These are phyloP conservation scores for Corylus americana DNA, from an alignment of 306 rosid genomes.

Conservation along the genomic window DNA sequence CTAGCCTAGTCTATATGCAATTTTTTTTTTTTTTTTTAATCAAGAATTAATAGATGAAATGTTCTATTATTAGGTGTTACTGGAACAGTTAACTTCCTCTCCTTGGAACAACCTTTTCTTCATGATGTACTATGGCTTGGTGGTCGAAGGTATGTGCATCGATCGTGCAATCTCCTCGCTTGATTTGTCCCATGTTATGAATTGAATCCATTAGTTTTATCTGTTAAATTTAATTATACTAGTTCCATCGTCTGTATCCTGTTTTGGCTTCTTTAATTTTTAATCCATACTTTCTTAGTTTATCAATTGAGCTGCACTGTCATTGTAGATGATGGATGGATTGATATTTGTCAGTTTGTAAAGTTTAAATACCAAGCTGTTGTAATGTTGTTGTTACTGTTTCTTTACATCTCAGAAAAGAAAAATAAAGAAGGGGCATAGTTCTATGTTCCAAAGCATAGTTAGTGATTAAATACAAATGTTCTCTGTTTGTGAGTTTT, in stretches of 20 bases:
- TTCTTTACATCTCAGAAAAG: neutral
- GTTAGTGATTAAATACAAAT: neutral
- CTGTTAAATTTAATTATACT: conserved; percentile 1
- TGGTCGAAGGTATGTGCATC: conserved; percentile 71
- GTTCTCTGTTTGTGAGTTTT: neutral
- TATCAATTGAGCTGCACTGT: neutral
- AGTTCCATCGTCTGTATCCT: neutral
- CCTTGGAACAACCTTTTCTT: conserved; percentile 89
- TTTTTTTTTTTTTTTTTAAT: neutral
- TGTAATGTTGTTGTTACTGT: neutral
- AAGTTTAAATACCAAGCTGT: neutral
- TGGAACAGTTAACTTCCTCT: conserved; percentile 80
- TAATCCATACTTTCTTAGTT: neutral
- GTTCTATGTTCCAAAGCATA: neutral
- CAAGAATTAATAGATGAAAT: conserved; percentile 28
- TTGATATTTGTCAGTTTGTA: neutral
- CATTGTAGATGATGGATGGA: neutral
- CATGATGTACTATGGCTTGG: conserved; percentile 88
- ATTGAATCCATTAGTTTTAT: neutral
- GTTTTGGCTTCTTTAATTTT: neutral
- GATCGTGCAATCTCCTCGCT: neutral
- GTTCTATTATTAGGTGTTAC: conserved; percentile 57
- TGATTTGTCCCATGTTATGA: conserved; percentile 2
- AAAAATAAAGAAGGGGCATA: neutral
- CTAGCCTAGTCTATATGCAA: conserved; percentile 2